Percentiles rank a stretch among this genome's conserved stretches.
Evolutionary conservation across 2,329 filamentous ascomycete species (phyloP).

Genomic region (Calycina marina): DNA sequence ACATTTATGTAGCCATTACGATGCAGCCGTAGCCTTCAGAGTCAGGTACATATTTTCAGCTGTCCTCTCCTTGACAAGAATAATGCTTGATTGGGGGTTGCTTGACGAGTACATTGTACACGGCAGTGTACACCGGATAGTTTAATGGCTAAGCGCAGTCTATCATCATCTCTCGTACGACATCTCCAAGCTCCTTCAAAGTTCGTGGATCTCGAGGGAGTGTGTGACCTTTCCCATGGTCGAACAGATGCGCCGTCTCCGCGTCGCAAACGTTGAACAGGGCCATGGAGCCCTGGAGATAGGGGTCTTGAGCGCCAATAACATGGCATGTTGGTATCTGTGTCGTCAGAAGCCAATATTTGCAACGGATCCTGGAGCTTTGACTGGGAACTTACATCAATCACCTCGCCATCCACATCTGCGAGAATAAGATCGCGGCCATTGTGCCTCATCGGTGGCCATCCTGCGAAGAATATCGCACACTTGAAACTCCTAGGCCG

Average conservation of each 20-base stretch:
- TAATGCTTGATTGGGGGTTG: too few relatives aligned
- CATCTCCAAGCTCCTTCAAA: conserved; percentile 24
- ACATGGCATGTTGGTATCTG: conserved; percentile 36
- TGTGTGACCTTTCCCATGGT: conserved; percentile 51
- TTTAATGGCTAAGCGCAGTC: too few relatives aligned
- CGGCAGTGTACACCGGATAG: too few relatives aligned
- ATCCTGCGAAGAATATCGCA: conserved; percentile 36
- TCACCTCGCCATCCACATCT: conserved; percentile 35
- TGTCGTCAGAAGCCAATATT: too few relatives aligned
- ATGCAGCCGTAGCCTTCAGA: too few relatives aligned
- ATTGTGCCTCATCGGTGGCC: conserved; percentile 35
- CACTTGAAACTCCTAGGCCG: conserved; percentile 25
- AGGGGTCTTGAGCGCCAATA: conserved; percentile 43
- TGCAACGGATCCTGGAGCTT: too few relatives aligned
- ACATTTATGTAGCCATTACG: too few relatives aligned
- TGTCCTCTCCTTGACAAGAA: too few relatives aligned
- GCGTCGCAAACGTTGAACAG: conserved; percentile 51
- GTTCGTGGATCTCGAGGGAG: conserved; percentile 35
- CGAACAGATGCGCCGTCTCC: conserved; percentile 45
- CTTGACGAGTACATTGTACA: too few relatives aligned
- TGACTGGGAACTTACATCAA: too few relatives aligned
- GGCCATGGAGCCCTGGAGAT: conserved; percentile 45
- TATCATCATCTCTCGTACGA: too few relatives aligned
- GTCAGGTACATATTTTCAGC: too few relatives aligned
- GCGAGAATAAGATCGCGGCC: conserved; percentile 32